A percentile compares a stretch with the other conserved stretches of the same genome.
These are phyloP conservation scores for Dimargaris xerosporica DNA, from an alignment of 192 early-diverging fungal genomes.

Conservation along the genomic window DNA sequence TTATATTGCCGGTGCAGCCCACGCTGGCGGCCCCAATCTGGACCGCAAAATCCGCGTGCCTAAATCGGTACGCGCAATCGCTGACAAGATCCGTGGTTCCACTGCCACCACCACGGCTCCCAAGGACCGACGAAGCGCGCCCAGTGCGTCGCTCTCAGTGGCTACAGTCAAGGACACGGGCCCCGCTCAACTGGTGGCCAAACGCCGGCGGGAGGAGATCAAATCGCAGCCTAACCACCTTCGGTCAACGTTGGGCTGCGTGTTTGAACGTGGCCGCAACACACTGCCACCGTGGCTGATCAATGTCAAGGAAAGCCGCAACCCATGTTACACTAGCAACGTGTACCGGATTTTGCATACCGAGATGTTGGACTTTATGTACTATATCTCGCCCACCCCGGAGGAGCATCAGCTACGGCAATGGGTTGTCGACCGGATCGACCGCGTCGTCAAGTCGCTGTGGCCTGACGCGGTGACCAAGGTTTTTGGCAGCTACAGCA, in stretches of 20 bases:
- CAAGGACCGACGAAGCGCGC: no score
- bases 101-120: no score
- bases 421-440: slow-evolving; percentile 50
- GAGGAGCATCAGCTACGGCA: slow-evolving; percentile 65
- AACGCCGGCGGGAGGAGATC: not conserved
- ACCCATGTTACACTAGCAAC: not conserved
- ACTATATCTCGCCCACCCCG: slow-evolving; percentile 65
- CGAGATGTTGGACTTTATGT: slow-evolving; percentile 61
- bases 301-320: not conserved
- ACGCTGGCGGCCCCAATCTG: no score
- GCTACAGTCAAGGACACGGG: no score
- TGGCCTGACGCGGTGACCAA: slow-evolving; percentile 27
- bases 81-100: no score
- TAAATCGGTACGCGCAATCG: no score
- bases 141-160: no score
- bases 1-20: no score
- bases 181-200: no score
- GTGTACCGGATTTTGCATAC: slow-evolving; percentile 29
- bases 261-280: not conserved
- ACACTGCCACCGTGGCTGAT: slow-evolving; percentile 3
- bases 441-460: slow-evolving; percentile 26
- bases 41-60: no score
- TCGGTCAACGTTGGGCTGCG: not conserved
- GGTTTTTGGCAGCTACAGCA: slow-evolving; percentile 85
- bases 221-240: not conserved